These are phyloP conservation scores for Rosa rugosa DNA, from an alignment of 306 rosid genomes.

Conservation along the genomic window DNA sequence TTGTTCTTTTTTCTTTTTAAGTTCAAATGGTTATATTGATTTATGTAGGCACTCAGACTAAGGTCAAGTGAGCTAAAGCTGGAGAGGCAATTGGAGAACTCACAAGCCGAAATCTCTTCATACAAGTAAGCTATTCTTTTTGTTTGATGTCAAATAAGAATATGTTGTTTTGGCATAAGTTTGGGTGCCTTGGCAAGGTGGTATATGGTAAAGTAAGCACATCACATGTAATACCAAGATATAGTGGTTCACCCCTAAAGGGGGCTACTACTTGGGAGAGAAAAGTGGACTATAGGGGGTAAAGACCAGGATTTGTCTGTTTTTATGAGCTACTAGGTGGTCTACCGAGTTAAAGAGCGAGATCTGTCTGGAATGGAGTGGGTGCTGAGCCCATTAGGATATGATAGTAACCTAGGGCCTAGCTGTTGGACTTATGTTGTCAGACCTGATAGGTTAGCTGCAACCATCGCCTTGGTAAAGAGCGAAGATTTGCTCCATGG, in stretches of 20 bases:
- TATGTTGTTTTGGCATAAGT: not conserved
- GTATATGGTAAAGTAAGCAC: not conserved
- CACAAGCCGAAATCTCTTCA: slow-evolving; percentile 74
- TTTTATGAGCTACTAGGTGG: not conserved
- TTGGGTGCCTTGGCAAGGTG: not conserved
- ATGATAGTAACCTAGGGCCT: not conserved
- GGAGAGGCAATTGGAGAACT: slow-evolving; percentile 82
- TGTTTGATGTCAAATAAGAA: slow-evolving; percentile 15
- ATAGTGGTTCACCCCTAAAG: not conserved
- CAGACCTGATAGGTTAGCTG: not conserved
- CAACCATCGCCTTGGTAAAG: not conserved
- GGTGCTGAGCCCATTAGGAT: not conserved
- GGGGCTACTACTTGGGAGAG: not conserved
- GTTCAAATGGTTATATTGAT: slow-evolving; percentile 1
- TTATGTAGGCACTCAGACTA: slow-evolving; percentile 77
- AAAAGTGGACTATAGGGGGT: not conserved
- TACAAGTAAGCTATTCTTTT: slow-evolving; percentile 55
- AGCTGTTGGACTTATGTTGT: not conserved
- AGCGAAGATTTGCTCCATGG: not conserved
- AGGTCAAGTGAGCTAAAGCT: slow-evolving; percentile 92
- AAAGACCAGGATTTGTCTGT: not conserved
- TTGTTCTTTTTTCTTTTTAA: not conserved
- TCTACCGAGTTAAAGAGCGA: not conserved
- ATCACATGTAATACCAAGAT: not conserved
- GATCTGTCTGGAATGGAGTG: not conserved